Conservation (phyloP, 805 yeast genomes). For the Cyberlindnera euphorbiiphila region DNA sequence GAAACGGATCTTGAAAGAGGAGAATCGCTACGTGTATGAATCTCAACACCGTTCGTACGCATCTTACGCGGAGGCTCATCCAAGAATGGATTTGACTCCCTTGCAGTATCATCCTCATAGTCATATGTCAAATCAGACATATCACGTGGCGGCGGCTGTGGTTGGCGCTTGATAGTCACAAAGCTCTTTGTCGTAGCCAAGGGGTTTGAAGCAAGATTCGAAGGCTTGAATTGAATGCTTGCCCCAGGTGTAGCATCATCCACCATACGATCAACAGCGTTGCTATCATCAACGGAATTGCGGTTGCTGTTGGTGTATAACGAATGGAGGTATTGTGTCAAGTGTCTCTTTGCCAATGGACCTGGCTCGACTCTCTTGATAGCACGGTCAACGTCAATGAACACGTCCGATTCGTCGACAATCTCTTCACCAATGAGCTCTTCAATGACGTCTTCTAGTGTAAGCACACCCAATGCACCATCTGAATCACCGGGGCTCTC, state of each 20-base stretch:
- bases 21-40: neutral
- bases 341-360: conserved; percentile 65
- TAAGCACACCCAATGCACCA: conserved; percentile 89
- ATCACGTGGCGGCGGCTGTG: conserved; percentile 28
- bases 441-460: conserved; percentile 96
- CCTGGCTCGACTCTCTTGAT: conserved; percentile 77
- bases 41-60: neutral
- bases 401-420: conserved; percentile 94
- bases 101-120: conserved; percentile 15
- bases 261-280: conserved; percentile 7
- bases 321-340: conserved; percentile 64
- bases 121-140: conserved; percentile 17
- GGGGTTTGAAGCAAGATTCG: conserved; percentile 67
- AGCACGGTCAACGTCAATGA: conserved; percentile 83
- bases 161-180: conserved; percentile 65
- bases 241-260: too few species aligned
- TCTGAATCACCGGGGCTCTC: conserved; percentile 75
- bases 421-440: conserved; percentile 97
- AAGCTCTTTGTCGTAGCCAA: conserved; percentile 58
- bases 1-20: conserved; percentile 19
- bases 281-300: conserved; percentile 36
- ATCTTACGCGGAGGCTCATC: neutral
- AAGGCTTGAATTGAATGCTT: conserved; percentile 31
- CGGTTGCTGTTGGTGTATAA: conserved; percentile 46
- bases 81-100: conserved; percentile 4